Conservation (phyloP, 352 stramenopile species). For the Phytophthora pinifolia region DNA sequence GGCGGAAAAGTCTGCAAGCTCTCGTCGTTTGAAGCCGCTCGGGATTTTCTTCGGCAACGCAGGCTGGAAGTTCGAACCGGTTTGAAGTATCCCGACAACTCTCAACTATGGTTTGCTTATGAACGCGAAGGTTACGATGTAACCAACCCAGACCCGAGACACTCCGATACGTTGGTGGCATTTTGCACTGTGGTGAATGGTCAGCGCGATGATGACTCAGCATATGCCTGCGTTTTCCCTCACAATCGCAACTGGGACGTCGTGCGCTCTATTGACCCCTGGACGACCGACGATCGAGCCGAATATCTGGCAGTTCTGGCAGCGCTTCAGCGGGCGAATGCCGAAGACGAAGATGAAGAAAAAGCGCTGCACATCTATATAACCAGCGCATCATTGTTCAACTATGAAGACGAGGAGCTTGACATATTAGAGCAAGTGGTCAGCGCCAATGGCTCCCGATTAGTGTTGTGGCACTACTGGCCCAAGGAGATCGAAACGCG, state of each 20-base stretch:
- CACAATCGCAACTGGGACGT: constrained; percentile 51
- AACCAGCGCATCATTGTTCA: constrained; percentile 12
- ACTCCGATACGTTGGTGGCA: constrained; percentile 42
- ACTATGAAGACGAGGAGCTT: constrained; percentile 15
- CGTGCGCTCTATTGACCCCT: constrained; percentile 20
- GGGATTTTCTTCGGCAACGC: constrained; percentile 35
- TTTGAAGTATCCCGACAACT: constrained; percentile 4
- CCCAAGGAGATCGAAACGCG: no score
- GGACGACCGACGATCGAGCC: constrained; percentile 14
- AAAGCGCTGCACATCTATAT: constrained; percentile 26
- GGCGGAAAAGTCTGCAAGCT: constrained; percentile 44
- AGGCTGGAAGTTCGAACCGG: not conserved
- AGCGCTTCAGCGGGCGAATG: constrained; percentile 21
- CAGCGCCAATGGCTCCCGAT: no score
- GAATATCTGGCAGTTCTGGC: constrained; percentile 20
- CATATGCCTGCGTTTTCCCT: constrained; percentile 71
- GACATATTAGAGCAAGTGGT: constrained; percentile 17
- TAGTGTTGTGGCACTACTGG: no score
- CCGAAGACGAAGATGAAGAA: constrained; percentile 1
- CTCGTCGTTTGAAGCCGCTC: constrained; percentile 32
- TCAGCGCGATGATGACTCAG: constrained; percentile 18
- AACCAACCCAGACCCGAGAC: constrained; percentile 34
- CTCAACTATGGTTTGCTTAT: not conserved
- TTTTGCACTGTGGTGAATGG: constrained; percentile 62
- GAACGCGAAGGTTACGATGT: not conserved